Conservation (phyloP, 768 basidiomycete species). For the Amanita pallidorosea region DNA sequence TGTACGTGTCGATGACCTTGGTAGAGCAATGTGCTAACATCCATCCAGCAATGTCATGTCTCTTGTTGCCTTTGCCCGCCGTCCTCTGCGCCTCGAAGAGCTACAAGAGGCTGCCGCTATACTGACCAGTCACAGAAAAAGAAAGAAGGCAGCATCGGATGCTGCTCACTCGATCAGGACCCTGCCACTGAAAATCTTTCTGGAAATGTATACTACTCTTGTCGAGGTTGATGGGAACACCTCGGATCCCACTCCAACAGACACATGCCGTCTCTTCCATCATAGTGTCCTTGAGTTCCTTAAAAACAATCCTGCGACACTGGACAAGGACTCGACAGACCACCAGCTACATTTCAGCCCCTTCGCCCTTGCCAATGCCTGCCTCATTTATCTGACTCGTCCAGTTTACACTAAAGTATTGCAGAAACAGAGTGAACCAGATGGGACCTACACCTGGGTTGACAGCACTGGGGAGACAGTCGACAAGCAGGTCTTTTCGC, state of each 20-base stretch:
- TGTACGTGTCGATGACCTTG: constrained; percentile 8
- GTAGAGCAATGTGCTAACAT: neutral
- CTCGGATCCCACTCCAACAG: constrained; percentile 5
- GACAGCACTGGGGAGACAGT: constrained; percentile 13
- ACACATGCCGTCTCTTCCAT: constrained; percentile 17
- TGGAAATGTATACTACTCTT: constrained; percentile 10
- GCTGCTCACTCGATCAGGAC: constrained; percentile 4
- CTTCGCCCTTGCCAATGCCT: constrained; percentile 13
- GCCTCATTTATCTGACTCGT: constrained; percentile 16
- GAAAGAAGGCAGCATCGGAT: constrained; percentile 1
- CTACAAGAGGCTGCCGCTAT: constrained; percentile 15
- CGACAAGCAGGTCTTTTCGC: constrained; percentile 15
- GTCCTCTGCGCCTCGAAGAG: constrained; percentile 16
- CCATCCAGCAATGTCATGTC: constrained; percentile 16
- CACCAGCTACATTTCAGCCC: constrained; percentile 10
- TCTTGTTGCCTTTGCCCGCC: constrained; percentile 16
- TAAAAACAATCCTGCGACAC: constrained; percentile 8
- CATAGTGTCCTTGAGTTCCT: constrained; percentile 17
- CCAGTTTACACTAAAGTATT: constrained; percentile 12
- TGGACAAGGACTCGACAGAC: constrained; percentile 5
- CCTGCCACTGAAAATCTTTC: constrained; percentile 6
- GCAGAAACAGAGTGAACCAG: constrained; percentile 3
- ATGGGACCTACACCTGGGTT: constrained; percentile 11
- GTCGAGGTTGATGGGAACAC: constrained; percentile 1
- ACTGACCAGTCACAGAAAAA: constrained; percentile 7